Evolutionary conservation across 2,329 filamentous ascomycete species (phyloP), one percentile per base, ranked within the genome.

Genomic region (Fusarium sp.): DNA sequence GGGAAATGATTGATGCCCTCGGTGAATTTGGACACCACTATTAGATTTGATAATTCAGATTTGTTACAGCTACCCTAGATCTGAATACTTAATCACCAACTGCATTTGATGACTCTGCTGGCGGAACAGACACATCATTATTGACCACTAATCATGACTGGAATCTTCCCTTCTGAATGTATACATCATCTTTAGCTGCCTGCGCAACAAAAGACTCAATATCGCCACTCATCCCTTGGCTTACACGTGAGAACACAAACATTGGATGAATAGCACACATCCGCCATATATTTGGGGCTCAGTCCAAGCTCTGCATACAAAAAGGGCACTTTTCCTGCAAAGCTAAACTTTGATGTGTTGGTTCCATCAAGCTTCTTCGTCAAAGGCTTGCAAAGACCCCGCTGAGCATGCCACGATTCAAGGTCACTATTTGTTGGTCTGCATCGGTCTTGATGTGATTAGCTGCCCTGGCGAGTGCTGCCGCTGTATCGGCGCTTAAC

Each of bases 401-500:
- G 52, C 64, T 35, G 46, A 50, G 60, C 35, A 17, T 69, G 53
- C 46, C 69, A 71, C 58, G 38, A 53, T 42, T 27, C 50, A 27
- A 69, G 64, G 37, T 50, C 42, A 30, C 58, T 69, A 66, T 33
- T 46, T 60, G 38, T 42, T 59, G 35, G 48, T 71, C n/a, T 45
- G 27, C 23, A 52, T 55, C 30, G 26, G 30, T 14, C 5, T 18
- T 5, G 23, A n/a, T 1, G 13, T 70, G 65, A 70, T 72, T 73
- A 57, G 69, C n/a, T 54, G 41, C 38, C 40, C 40, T 59, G 37
- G 45, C 60, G 48, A 70, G 6, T 46, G 48, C 73, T 72, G 38
- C 69, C 65, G 69, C 69, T 60, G 53, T 18, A 58, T 44, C 30
- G 69, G 69, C 69, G 69, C 69, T 70, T 73, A 70, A 32, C 65